These are phyloP conservation scores for Scutellaria minor DNA, from an alignment of 257 asterid genomes.

Conservation along the genomic window DNA sequence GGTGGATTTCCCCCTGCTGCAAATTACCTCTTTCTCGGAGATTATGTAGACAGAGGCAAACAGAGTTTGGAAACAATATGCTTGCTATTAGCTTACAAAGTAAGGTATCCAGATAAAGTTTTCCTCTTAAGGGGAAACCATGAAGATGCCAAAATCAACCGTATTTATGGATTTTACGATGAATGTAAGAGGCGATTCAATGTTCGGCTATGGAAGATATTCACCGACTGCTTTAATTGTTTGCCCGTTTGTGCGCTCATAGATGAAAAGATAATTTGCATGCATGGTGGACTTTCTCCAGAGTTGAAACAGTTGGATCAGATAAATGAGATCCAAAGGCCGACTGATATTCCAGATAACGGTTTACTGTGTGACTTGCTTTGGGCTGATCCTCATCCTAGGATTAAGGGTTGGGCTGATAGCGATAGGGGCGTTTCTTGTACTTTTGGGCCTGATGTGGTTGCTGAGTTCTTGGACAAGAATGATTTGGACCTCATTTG, in stretches of 20 bases:
- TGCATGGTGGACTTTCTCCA: constrained; percentile 89
- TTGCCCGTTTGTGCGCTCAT: constrained; percentile 78
- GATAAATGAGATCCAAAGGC: constrained; percentile 62
- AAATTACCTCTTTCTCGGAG: constrained; percentile 79
- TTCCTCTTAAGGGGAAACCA: constrained; percentile 82
- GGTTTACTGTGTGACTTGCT: constrained; percentile 83
- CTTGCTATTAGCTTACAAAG: constrained; percentile 72
- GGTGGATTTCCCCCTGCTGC: constrained; percentile 81
- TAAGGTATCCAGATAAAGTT: constrained; percentile 66
- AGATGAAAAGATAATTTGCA: constrained; percentile 78
- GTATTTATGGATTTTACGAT: constrained; percentile 80
- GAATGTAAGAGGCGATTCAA: constrained; percentile 85
- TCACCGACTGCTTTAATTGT: constrained; percentile 82
- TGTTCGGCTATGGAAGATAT: constrained; percentile 83
- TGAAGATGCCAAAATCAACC: constrained; percentile 83
- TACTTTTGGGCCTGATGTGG: constrained; percentile 75
- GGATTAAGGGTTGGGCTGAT: constrained; percentile 68
- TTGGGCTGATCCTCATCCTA: constrained; percentile 83
- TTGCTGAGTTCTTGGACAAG: constrained; percentile 65
- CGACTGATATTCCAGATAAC: constrained; percentile 72
- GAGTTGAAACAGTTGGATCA: constrained; percentile 62
- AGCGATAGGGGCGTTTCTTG: constrained; percentile 86
- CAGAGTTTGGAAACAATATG: constrained; percentile 89
- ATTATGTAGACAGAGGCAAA: constrained; percentile 84
- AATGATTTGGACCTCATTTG: constrained; percentile 78